Evolutionary conservation across 345 rosid species (phyloP).

Genomic region (Rhodamnia rubescens): DNA sequence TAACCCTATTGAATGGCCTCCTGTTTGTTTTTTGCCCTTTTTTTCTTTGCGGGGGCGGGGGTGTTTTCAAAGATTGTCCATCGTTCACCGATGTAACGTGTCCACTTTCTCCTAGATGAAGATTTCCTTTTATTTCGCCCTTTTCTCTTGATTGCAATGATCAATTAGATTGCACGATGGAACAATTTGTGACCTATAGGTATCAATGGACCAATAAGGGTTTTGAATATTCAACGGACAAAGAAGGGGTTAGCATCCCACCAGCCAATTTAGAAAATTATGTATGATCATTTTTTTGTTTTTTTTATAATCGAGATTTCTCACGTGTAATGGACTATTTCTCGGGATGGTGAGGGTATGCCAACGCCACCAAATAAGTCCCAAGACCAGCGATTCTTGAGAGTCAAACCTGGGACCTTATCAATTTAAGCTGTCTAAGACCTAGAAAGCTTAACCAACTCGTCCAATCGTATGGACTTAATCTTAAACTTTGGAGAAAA

Average conservation of each 20-base stretch:
- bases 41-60: neutral
- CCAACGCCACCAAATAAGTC: no score
- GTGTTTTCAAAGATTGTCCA: neutral
- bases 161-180: neutral
- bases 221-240: neutral
- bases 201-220: neutral
- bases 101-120: neutral
- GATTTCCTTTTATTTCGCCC: neutral
- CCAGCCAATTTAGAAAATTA: neutral
- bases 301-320: no score
- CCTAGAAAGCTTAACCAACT: no score
- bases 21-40: neutral
- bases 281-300: neutral
- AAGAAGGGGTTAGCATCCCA: neutral
- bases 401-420: no score
- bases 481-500: neutral
- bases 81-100: neutral
- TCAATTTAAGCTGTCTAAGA: no score
- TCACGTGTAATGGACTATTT: no score
- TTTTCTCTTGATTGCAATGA: neutral
- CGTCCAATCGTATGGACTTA: neutral
- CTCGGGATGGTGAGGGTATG: no score
- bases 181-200: neutral
- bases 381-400: no score
- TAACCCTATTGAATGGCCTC: conserved; percentile 16